Evolutionary conservation across 495 filamentous ascomycete genomes (phyloP), one percentile per base, ranked within the genome.

Genomic region (Penicillium ochrochloron): DNA sequence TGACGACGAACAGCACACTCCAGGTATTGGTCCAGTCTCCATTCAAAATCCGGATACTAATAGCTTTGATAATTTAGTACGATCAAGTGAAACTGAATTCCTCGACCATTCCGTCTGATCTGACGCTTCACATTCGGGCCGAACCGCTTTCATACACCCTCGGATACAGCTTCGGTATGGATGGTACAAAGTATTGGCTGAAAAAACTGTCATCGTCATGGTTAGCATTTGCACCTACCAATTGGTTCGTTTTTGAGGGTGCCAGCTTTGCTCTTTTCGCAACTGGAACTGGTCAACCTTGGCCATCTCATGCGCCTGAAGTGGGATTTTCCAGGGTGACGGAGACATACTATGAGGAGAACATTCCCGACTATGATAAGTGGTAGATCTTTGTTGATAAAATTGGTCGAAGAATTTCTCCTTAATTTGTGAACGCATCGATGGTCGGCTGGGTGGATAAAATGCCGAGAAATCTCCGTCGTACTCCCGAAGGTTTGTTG

Each of bases 221-320:
- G 48, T 29, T 51, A 27, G 25, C 23, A 17, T 51, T 29, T 25
- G 48, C 23, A 29, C 25, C 23, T 14, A 17, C 48, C 23, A 29
- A 51, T 14, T 51, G 48, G 48, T 51, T 25, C 14, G 25, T 51
- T 29, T 51, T 51, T 51, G 48, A 51, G 25, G 48, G 48, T 51
- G 48, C 48, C 23, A 29, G 48, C 17, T 51, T 51, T 29, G 23
- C 48, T 27, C 25, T 51, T 17, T 29, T 27, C 21, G 25, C 48
- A 8, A 51, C 25, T 51, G 48, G 48, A 17, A 51, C 48, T 9
- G 48, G 25, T 19, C 6, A 29, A 29, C 48, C 48, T 19, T 51
- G 48, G 25, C 48, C 48, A 6, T 4, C 12, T 15, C 48, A 51
- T 29, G 48, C 25, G 2, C 48, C 21, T 1, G 48, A 51, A 17